A percentile compares a stretch with the other conserved stretches of the same genome.
Conservation (phyloP, 371 early-diverging fungal species). For the Actinomucor elegans region DNA sequence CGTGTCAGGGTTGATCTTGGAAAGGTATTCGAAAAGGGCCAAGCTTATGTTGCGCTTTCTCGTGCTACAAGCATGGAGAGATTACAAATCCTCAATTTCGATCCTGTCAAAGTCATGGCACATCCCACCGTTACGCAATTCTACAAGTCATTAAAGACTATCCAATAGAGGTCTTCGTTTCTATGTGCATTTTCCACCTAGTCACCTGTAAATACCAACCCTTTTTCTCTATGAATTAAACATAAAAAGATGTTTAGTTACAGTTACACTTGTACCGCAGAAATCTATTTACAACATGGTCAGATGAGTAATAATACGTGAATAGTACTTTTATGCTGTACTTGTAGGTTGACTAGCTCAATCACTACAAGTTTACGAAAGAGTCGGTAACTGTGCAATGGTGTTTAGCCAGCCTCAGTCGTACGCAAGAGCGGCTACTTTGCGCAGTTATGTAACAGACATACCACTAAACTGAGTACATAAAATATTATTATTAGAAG, state of each 20-base stretch:
- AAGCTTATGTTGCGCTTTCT: conserved; percentile 89
- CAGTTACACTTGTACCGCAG: not conserved
- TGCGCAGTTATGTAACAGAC: too few relatives aligned
- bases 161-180: not conserved
- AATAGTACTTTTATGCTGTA: not conserved
- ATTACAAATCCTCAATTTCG: conserved; percentile 77
- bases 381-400: too few relatives aligned
- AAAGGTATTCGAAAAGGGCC: conserved; percentile 82
- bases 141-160: conserved; percentile 39
- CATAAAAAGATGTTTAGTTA: not conserved
- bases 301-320: too few relatives aligned
- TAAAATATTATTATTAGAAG: too few relatives aligned
- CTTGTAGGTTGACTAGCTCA: too few relatives aligned
- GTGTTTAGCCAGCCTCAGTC: too few relatives aligned
- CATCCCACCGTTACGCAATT: conserved; percentile 71
- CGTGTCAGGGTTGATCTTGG: conserved; percentile 76
- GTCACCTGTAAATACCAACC: too few relatives aligned
- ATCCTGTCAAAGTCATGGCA: conserved; percentile 70
- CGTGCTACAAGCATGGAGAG: conserved; percentile 67
- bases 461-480: too few relatives aligned
- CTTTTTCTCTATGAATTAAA: not conserved
- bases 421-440: too few relatives aligned
- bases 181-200: too few relatives aligned
- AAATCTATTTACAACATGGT: too few relatives aligned
- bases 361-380: too few relatives aligned